phyloP scores from a whole-genome alignment of 2,329 filamentous ascomycete species.

The Pseudocercospora macadamiae region DNA sequence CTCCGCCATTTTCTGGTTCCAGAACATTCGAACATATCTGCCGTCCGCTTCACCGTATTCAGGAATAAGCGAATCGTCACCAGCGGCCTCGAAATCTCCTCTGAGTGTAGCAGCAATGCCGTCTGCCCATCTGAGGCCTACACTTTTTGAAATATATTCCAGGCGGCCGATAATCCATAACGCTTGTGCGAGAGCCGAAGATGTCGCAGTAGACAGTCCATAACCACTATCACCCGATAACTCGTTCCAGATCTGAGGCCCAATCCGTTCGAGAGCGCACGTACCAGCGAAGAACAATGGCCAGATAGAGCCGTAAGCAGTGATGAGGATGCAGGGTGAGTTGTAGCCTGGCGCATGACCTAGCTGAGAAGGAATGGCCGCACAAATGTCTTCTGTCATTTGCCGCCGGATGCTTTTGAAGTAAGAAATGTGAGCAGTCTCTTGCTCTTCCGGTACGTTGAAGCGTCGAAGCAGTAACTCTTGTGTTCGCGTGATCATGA shows the following conservation, averaged over 20 bases:
- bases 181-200: constrained; percentile 32
- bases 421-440: constrained; percentile 29
- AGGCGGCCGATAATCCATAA: constrained; percentile 38
- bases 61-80: constrained; percentile 21
- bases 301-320: constrained; percentile 37
- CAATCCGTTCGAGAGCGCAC: constrained; percentile 35
- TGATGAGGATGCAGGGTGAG: constrained; percentile 31
- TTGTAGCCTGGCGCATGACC: constrained; percentile 34
- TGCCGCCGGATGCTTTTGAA: constrained; percentile 33
- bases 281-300: constrained; percentile 40
- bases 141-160: constrained; percentile 31
- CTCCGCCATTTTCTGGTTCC: constrained; percentile 11
- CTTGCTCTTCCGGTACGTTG: constrained; percentile 15
- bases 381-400: constrained; percentile 38
- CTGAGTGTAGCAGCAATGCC: constrained; percentile 35
- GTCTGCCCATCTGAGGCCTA: constrained; percentile 36
- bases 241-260: constrained; percentile 17
- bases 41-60: constrained; percentile 9
- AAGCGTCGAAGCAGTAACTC: constrained; percentile 31
- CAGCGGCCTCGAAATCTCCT: constrained; percentile 32
- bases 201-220: constrained; percentile 16
- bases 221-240: too few species aligned
- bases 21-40: constrained; percentile 7
- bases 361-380: constrained; percentile 30
- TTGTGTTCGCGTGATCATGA: constrained; percentile 36